These are phyloP conservation scores for Eleusine coracana DNA, from an alignment of 176 grass and related monocot genomes.

Conservation along the genomic window DNA sequence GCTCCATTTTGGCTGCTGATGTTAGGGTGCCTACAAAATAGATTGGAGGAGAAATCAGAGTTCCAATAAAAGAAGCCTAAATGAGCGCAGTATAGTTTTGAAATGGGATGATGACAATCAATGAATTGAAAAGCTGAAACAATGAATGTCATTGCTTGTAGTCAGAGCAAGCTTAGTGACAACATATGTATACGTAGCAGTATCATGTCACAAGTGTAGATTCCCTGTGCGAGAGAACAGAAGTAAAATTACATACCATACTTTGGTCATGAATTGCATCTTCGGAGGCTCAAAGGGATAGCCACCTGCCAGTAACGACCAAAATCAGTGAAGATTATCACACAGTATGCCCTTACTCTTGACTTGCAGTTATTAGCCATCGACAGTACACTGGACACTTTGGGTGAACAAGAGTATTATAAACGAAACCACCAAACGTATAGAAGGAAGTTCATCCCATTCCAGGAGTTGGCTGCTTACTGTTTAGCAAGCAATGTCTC, in stretches of 20 bases:
- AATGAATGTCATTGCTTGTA: not conserved
- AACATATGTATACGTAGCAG: not conserved
- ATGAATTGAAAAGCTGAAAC: not conserved
- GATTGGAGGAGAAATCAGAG: conserved; percentile 41
- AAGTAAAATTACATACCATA: conserved; percentile 71
- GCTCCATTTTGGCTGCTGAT: conserved; percentile 99
- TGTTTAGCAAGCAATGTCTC: not conserved
- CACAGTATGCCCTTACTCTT: not conserved
- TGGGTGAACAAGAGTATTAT: not conserved
- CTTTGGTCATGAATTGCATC: conserved; percentile 99
- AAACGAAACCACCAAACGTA: not conserved
- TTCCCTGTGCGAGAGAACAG: not conserved
- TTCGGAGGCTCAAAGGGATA: conserved; percentile 99
- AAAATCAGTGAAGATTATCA: not conserved
- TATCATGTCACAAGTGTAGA: not conserved
- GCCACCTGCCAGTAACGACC: conserved; percentile 69
- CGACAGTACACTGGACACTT: not conserved
- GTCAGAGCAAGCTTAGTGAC: not conserved
- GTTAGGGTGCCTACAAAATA: conserved; percentile 88
- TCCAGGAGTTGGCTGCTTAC: not conserved
- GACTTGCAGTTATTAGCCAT: conserved; percentile 3
- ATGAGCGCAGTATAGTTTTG: not conserved
- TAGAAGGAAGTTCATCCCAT: not conserved
- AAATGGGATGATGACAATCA: not conserved
- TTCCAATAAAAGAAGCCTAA: not conserved